Evolutionary conservation across 139 green algal genomes (phyloP).

Genomic region (Coelastrella sp.): DNA sequence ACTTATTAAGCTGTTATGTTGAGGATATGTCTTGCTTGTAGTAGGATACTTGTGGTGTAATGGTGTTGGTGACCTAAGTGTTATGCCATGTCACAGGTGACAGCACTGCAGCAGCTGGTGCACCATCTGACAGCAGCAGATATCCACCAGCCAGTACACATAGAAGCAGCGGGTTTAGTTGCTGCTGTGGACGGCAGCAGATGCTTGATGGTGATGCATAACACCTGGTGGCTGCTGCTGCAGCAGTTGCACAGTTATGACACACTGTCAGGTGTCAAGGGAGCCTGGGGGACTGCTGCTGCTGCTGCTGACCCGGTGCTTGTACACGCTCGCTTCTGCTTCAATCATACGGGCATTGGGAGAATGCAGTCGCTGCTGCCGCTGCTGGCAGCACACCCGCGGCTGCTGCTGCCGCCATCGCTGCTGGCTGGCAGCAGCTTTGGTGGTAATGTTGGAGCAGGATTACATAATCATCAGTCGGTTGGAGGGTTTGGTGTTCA

Average conservation of each 20-base stretch:
- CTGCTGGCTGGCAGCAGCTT: neutral
- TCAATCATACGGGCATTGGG: constrained; percentile 54
- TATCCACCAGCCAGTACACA: neutral
- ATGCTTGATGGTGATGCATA: neutral
- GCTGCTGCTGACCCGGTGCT: constrained; percentile 41
- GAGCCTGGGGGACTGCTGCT: neutral
- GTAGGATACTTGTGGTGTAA: too few species aligned
- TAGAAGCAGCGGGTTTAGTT: neutral
- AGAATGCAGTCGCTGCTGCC: constrained; percentile 60
- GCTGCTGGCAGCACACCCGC: neutral
- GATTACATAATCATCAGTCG: too few species aligned
- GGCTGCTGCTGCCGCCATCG: neutral
- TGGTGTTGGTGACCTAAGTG: too few species aligned
- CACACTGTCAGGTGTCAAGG: neutral
- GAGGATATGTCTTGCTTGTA: too few species aligned
- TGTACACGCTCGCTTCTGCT: constrained; percentile 69
- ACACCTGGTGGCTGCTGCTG: constrained; percentile 10
- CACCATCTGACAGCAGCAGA: neutral
- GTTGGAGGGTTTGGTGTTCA: neutral
- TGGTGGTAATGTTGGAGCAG: too few species aligned
- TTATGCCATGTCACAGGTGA: too few species aligned
- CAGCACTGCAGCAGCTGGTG: neutral
- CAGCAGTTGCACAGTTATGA: constrained; percentile 20
- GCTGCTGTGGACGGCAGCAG: constrained; percentile 18
- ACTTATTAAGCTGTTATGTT: too few species aligned